These are phyloP conservation scores for Triangularia setosa DNA, from an alignment of 2,329 filamentous ascomycete species.

Conservation along the genomic window DNA sequence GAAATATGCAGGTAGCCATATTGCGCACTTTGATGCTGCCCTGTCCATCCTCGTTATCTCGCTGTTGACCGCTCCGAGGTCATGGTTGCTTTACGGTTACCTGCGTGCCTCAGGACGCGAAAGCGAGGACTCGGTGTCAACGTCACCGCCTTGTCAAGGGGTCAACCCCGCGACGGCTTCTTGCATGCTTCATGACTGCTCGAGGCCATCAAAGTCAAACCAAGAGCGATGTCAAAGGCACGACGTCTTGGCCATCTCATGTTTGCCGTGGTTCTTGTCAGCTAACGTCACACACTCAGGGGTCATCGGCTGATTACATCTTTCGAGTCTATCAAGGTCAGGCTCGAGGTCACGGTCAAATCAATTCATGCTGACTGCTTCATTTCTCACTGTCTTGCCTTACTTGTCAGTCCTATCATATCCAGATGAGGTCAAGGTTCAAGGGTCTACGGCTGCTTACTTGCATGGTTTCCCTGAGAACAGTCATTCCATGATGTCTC, in stretches of 20 bases:
- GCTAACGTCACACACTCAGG: neutral
- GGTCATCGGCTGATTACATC: neutral
- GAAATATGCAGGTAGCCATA: neutral
- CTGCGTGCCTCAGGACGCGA: neutral
- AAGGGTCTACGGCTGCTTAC: neutral
- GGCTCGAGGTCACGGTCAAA: neutral
- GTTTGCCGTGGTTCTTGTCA: neutral
- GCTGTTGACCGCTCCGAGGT: neutral
- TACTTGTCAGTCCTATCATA: neutral
- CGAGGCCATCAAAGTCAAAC: neutral
- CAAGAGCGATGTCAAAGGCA: neutral
- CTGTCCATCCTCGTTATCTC: neutral
- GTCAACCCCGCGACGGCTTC: neutral
- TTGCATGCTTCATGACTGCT: neutral
- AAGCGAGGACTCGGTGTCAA: neutral
- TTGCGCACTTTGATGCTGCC: neutral
- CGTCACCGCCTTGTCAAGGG: neutral
- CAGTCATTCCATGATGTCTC: neutral
- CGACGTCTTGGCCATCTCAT: neutral
- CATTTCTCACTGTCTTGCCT: neutral
- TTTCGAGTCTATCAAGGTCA: neutral
- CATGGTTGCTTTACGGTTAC: neutral
- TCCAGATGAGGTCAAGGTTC: neutral
- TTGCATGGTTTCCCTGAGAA: neutral
- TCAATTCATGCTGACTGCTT: neutral